A percentile compares a stretch with the other conserved stretches of the same genome.
These are phyloP conservation scores for Calocybe gangraenosa DNA, from an alignment of 768 basidiomycete species.

Conservation along the genomic window DNA sequence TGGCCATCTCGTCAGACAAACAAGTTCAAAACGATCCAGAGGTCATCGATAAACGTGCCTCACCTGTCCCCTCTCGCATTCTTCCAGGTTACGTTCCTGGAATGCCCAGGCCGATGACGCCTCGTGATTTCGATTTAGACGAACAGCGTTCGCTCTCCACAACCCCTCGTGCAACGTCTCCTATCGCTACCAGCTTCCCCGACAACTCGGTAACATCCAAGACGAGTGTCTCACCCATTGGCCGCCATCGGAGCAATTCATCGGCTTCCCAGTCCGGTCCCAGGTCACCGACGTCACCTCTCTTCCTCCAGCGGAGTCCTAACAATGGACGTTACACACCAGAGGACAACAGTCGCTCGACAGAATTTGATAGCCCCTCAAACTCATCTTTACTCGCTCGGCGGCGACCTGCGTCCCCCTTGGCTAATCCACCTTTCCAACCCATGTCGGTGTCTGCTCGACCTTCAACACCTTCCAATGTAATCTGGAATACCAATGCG, in stretches of 20 bases:
- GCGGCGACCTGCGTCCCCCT: slow-evolving; percentile 70
- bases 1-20: slow-evolving; percentile 68
- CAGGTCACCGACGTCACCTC: slow-evolving; percentile 42
- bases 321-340: slow-evolving; percentile 63
- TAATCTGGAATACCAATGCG: slow-evolving; percentile 58
- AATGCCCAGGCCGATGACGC: slow-evolving; percentile 90
- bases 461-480: slow-evolving; percentile 66
- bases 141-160: slow-evolving; percentile 68
- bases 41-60: slow-evolving; percentile 39
- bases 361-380: slow-evolving; percentile 40
- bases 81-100: slow-evolving; percentile 86
- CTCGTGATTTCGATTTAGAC: slow-evolving; percentile 72
- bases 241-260: slow-evolving; percentile 50
- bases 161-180: slow-evolving; percentile 78
- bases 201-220: slow-evolving; percentile 28
- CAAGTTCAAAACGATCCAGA: slow-evolving; percentile 44
- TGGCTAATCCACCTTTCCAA: slow-evolving; percentile 58
- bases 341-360: slow-evolving; percentile 38
- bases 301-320: slow-evolving; percentile 56
- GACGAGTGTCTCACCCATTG: slow-evolving; percentile 9
- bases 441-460: slow-evolving; percentile 60
- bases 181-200: slow-evolving; percentile 35
- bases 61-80: slow-evolving; percentile 58
- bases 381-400: slow-evolving; percentile 52
- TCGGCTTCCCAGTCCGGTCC: slow-evolving; percentile 46